These are phyloP conservation scores for Aphanomyces invadans DNA, from an alignment of 352 stramenopile genomes.

Conservation along the genomic window DNA sequence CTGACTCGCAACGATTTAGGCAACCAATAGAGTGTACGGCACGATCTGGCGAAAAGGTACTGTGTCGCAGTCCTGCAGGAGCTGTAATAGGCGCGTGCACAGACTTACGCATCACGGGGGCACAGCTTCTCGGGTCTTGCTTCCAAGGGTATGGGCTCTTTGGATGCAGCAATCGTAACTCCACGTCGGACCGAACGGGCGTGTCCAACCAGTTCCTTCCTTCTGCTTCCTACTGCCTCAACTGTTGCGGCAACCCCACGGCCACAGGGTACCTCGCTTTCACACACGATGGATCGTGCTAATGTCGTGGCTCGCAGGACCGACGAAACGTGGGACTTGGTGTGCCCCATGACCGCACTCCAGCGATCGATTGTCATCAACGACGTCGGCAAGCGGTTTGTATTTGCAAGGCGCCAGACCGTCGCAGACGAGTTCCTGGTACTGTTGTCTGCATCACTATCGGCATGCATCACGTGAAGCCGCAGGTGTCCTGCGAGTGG, in stretches of 20 bases:
- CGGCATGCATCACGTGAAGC: background rate
- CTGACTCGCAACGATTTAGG: background rate
- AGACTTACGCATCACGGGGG: slow-evolving; percentile 10
- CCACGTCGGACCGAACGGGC: slow-evolving; percentile 11
- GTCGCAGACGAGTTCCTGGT: slow-evolving; percentile 44
- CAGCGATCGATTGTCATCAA: slow-evolving; percentile 64
- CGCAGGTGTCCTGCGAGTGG: slow-evolving; percentile 34
- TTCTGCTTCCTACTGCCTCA: slow-evolving; percentile 41
- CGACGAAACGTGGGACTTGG: slow-evolving; percentile 72
- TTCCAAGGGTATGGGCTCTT: slow-evolving; percentile 19
- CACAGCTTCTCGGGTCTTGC: slow-evolving; percentile 11
- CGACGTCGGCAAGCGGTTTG: slow-evolving; percentile 38
- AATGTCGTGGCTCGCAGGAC: slow-evolving; percentile 24
- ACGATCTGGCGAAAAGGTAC: slow-evolving; percentile 17
- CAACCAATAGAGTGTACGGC: slow-evolving; percentile 19
- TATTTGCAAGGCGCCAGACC: slow-evolving; percentile 50
- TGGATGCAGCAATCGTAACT: slow-evolving; percentile 9
- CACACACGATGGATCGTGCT: background rate
- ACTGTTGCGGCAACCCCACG: slow-evolving; percentile 71
- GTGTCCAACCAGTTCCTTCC: slow-evolving; percentile 22
- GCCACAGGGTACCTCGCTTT: slow-evolving; percentile 25
- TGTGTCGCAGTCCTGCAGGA: too few relatives aligned
- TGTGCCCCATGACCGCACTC: slow-evolving; percentile 55
- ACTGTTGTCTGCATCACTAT: slow-evolving; percentile 14
- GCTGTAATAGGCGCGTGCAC: background rate